A percentile compares a stretch with the other conserved stretches of the same genome.
phyloP scores from a whole-genome alignment of 495 filamentous ascomycete genomes.

The Penicillium lividum region DNA sequence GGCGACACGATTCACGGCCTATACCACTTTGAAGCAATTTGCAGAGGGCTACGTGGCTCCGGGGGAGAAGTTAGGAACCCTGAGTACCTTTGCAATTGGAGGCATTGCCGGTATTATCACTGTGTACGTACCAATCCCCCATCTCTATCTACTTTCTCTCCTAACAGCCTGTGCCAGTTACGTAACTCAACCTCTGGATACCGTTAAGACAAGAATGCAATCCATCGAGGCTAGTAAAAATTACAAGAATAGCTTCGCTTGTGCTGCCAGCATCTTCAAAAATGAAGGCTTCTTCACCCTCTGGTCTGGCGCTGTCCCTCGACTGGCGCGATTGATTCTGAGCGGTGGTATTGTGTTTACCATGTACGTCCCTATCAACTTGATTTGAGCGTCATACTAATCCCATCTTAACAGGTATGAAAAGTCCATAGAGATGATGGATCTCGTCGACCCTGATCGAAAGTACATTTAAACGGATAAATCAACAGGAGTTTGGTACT shows the following conservation, averaged over 20 bases:
- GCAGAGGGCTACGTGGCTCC: constrained; percentile 91
- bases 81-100: constrained; percentile 88
- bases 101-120: constrained; percentile 89
- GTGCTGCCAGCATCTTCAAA: constrained; percentile 78
- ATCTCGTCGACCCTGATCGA: constrained; percentile 77
- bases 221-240: constrained; percentile 80
- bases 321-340: constrained; percentile 78
- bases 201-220: constrained; percentile 98
- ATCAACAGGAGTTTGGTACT: background rate
- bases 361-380: constrained; percentile 57
- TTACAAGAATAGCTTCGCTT: constrained; percentile 89
- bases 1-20: constrained; percentile 83
- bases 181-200: constrained; percentile 86
- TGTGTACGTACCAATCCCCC: constrained; percentile 60
- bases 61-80: constrained; percentile 89
- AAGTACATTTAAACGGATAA: constrained; percentile 67
- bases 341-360: constrained; percentile 98
- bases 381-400: constrained; percentile 3
- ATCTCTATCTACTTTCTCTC: background rate
- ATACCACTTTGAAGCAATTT: constrained; percentile 85
- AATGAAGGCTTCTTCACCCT: constrained; percentile 89
- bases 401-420: constrained; percentile 65
- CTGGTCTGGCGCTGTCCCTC: constrained; percentile 89
- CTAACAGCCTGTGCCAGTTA: constrained; percentile 38
- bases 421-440: constrained; percentile 90